These are phyloP conservation scores for Fagopyrum homotropicum DNA, from an alignment of 148 eudicot genomes.

Conservation along the genomic window DNA sequence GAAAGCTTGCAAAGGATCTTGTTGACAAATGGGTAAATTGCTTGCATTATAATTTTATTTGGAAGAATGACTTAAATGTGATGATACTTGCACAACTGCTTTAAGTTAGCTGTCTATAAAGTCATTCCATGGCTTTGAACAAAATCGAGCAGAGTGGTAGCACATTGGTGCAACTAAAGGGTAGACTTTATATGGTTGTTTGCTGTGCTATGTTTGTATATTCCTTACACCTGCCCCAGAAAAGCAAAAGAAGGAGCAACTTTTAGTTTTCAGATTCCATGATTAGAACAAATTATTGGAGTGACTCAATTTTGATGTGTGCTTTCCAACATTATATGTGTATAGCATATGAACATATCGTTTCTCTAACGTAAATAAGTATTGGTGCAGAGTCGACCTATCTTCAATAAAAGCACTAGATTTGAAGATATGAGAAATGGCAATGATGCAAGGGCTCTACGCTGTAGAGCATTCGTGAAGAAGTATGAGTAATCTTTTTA, in stretches of 20 bases:
- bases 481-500: slow-evolving; percentile 29
- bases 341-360: not conserved
- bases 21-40: slow-evolving; percentile 86
- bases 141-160: not conserved
- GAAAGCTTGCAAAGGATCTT: slow-evolving; percentile 88
- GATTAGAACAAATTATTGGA: not conserved
- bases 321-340: too few relatives aligned
- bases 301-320: not conserved
- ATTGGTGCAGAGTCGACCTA: slow-evolving; percentile 80
- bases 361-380: slow-evolving; percentile 8
- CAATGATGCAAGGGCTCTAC: slow-evolving; percentile 57
- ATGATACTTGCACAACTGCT: not conserved
- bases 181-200: not conserved
- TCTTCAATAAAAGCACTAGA: slow-evolving; percentile 93
- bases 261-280: not conserved
- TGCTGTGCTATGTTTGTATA: not conserved
- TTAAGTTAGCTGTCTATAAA: not conserved
- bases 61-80: too few relatives aligned
- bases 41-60: not conserved
- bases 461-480: slow-evolving; percentile 41
- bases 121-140: not conserved
- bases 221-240: not conserved
- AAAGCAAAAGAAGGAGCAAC: not conserved
- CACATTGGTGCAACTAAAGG: not conserved
- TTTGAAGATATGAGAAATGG: slow-evolving; percentile 87